Percentiles rank a stretch among this genome's conserved stretches.
These are phyloP conservation scores for Phytopythium kandeliae DNA, from an alignment of 352 stramenopile genomes.

Conservation along the genomic window DNA sequence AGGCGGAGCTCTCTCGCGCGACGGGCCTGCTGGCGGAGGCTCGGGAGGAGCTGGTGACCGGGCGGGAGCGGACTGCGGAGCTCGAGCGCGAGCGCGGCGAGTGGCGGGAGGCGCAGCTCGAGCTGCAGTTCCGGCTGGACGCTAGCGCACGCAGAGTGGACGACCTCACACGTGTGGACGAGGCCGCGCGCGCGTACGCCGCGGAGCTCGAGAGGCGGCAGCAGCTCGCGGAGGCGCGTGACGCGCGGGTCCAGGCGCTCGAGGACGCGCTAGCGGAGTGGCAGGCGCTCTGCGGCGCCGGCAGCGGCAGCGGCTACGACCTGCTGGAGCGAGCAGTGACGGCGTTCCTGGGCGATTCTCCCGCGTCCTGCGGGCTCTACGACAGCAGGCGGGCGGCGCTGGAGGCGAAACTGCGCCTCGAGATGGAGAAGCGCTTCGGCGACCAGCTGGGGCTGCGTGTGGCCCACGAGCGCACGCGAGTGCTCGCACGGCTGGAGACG, in stretches of 20 bases:
- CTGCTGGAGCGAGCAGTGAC: conserved; percentile 15
- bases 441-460: conserved; percentile 50
- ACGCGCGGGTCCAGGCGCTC: conserved; percentile 10
- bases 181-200: conserved; percentile 22
- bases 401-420: conserved; percentile 29
- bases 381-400: background rate
- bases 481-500: conserved; percentile 46
- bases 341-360: conserved; percentile 10
- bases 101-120: conserved; percentile 32
- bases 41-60: conserved; percentile 28
- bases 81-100: conserved; percentile 25
- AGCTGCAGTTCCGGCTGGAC: conserved; percentile 33
- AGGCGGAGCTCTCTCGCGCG: conserved; percentile 35
- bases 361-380: background rate
- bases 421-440: conserved; percentile 46
- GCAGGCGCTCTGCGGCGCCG: conserved; percentile 3
- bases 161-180: conserved; percentile 24
- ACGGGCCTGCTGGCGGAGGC: conserved; percentile 46
- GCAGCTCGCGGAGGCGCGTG: conserved; percentile 7
- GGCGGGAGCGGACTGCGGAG: conserved; percentile 21
- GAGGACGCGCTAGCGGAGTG: conserved; percentile 15
- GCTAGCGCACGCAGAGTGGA: conserved; percentile 25
- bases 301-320: background rate
- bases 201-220: conserved; percentile 16
- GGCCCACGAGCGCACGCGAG: conserved; percentile 44